Base-by-base conservation (phyloP, 2,329 filamentous ascomycete species). In the Aspergillus sp. region DNA sequence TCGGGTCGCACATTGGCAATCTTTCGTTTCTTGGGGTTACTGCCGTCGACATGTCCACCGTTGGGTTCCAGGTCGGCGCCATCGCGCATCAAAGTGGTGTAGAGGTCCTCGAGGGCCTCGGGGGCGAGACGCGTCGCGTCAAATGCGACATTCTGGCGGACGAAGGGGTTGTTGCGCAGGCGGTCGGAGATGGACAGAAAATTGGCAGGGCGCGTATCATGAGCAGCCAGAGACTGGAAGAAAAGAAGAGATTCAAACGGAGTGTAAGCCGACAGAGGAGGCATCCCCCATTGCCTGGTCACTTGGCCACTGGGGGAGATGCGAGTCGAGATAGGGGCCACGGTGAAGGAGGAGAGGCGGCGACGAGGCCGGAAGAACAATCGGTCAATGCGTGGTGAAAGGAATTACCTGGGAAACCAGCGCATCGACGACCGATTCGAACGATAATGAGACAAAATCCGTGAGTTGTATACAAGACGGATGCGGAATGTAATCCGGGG, bases 191-290 rank as follows among this genome's bases (percentile, higher is more conserved):
- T 89, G 61, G 80, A 81, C 64, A 76, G 76, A 75, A 95, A 94
- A 68, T 82, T 84, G 56, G 79, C 71, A 48, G 84, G 76, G 60
- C 85, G 81, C 59, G 85, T 77, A 67, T 88, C 88, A 71, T 88
- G 81, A 61, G 79, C 78, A 61, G 85, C 81, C 59, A 95, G 81
- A 56, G 87, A 87, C 74, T 93, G 89, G 76, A 94, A 93, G 66
- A 96, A 82, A 61, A 94, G 83, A 57, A 95, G 81, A 67, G 87
- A 88, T 81, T 96, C 91, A 78, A 95, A 88, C 63, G 87, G 84
- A 68, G 90, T 93, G 75, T 94, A 92, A 66, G 81, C 78, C 68
- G 84, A 80, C 72, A 79, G 68, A 71, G 78, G 77, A 76, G 78
- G 80, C 81, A 84, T 85, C 71, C 77, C 79, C 71, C 71, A 74